These are phyloP conservation scores for Dactylellina haptotyla DNA, from an alignment of 2,329 filamentous ascomycete genomes.

Conservation along the genomic window DNA sequence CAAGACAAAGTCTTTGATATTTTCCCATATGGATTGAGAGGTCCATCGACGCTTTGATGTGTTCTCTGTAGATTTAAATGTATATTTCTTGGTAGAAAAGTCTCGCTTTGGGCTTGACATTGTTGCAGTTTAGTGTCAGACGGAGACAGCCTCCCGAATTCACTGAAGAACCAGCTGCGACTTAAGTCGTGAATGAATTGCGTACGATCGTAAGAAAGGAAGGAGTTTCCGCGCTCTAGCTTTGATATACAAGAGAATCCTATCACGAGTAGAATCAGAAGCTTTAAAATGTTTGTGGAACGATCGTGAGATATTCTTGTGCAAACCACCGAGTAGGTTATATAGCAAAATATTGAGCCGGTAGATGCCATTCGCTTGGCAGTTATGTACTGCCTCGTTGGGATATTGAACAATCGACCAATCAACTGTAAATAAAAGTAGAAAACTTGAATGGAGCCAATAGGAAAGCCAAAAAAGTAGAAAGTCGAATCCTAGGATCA, in stretches of 20 bases:
- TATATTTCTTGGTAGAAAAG: not conserved
- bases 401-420: not conserved
- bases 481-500: not conserved
- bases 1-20: constrained; percentile 14
- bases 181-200: too few species aligned
- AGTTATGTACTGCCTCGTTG: not conserved
- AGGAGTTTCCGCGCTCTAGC: too few species aligned
- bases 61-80: too few species aligned
- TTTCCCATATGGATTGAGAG: constrained; percentile 11
- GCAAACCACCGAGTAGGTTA: too few species aligned
- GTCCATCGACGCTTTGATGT: constrained; percentile 14
- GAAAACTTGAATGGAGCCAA: not conserved
- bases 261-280: too few species aligned
- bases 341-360: too few species aligned
- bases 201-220: too few species aligned
- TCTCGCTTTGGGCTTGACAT: not conserved
- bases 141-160: too few species aligned
- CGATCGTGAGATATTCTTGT: too few species aligned
- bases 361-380: not conserved
- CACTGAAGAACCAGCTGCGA: too few species aligned
- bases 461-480: constrained; percentile 9
- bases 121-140: not conserved
- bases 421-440: constrained; percentile 7
- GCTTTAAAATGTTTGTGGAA: too few species aligned
- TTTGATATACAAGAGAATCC: too few species aligned